Base-by-base conservation (phyloP, 805 yeast species). In the Candida hungchunana region DNA sequence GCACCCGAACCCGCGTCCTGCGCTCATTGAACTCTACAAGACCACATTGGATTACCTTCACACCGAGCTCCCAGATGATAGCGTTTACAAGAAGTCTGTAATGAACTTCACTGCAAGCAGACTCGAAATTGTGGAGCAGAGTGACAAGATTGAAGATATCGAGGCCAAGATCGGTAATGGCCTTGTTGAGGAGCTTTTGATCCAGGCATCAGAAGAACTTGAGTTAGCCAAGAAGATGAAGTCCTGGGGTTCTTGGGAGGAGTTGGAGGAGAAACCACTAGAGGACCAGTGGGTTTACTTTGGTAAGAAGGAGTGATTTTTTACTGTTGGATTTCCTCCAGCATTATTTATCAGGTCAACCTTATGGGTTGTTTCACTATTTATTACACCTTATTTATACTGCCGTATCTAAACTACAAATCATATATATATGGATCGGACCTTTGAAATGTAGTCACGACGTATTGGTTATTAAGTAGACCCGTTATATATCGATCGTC, bases 1-100 rank as follows among this genome's bases (percentile, higher is more conserved):
- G 58, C 93, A 84, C 59, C 94, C 95, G 33, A 73, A 80, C 56
- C 94, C 95, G 36, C 75, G 86, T 58, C 89, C 90, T 3, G 84
- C 88, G 3, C 67, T 86, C 50, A 64, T 76, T 39, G 72, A 82
- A 24, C 64, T 86, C 29, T 86, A 86, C 64, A 74, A 73, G 47
- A 74, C 80, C 39, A 86, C 95, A 2, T 64, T 85, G 51, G 60
- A 63, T 26, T 69, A 73, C 30, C 64, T 85, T 50, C 63, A 70
- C 26, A 68, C 65, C 26, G 73, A 77, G 51, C 79, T 79, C 58
- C 95, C 95, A 25, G 62, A 71, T 34, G 72, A 75, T 18, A 75
- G 87, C n/a, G 76, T 86, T 17, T 86, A 86, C 64, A 74, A 79
- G 59, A 81, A 79, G 53, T 73, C 93, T 1, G 81, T 80, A 6